These are phyloP conservation scores for Casuarina equisetifolia DNA, from an alignment of 306 rosid species.

Conservation along the genomic window DNA sequence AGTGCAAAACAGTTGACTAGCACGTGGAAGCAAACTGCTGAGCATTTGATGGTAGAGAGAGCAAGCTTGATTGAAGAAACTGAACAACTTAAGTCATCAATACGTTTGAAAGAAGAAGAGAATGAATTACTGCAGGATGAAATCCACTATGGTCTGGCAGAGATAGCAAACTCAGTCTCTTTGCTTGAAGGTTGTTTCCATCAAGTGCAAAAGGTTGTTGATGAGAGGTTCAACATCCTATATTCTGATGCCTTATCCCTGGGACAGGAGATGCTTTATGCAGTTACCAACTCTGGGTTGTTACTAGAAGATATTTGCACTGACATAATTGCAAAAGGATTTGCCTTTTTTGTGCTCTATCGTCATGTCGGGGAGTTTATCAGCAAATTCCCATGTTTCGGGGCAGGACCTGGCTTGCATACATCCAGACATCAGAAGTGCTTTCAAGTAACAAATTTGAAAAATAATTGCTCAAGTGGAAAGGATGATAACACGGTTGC, in stretches of 20 bases:
- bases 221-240: conserved; percentile 46
- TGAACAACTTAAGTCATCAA: conserved; percentile 54
- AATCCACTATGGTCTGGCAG: conserved; percentile 48
- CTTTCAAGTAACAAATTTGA: conserved; percentile 21
- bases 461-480: conserved; percentile 29
- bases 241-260: conserved; percentile 47
- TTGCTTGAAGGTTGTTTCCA: conserved; percentile 56
- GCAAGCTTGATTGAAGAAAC: conserved; percentile 60
- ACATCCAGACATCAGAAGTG: conserved; percentile 35
- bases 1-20: conserved; percentile 64
- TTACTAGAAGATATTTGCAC: conserved; percentile 57
- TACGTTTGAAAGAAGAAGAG: conserved; percentile 56
- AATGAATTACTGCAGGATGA: conserved; percentile 51
- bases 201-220: conserved; percentile 65
- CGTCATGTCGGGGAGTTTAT: conserved; percentile 43
- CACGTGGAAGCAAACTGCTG: conserved; percentile 66
- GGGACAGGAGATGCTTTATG: conserved; percentile 48
- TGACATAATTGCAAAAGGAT: conserved; percentile 49
- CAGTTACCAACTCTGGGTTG: conserved; percentile 48
- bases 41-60: conserved; percentile 58
- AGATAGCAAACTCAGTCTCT: conserved; percentile 56
- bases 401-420: conserved; percentile 27
- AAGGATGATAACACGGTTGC: conserved; percentile 26
- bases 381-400: conserved; percentile 28
- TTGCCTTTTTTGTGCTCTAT: conserved; percentile 49